Conservation (phyloP, 1,139 yeast species). For the Candida sojae region DNA sequence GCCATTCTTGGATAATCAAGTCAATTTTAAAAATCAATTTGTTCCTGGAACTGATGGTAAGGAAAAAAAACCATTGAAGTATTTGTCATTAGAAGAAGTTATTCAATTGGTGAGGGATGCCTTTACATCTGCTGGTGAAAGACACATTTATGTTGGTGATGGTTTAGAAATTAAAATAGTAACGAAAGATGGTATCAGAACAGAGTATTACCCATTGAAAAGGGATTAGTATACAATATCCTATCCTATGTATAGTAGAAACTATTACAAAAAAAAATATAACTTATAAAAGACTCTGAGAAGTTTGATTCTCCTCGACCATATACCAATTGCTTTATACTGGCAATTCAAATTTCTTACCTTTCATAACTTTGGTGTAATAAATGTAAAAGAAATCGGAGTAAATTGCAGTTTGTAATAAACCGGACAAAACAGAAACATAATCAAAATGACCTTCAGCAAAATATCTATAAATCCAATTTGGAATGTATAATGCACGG, state of each 20-base stretch:
- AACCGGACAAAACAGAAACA: constrained; percentile 74
- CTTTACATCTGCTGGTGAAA: constrained; percentile 92
- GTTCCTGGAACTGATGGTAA: constrained; percentile 77
- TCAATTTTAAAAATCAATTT: constrained; percentile 87
- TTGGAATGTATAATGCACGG: constrained; percentile 86
- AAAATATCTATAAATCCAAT: constrained; percentile 89
- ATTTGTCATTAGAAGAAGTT: constrained; percentile 79
- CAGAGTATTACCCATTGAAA: constrained; percentile 83
- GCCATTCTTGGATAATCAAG: constrained; percentile 98
- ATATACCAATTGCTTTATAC: constrained; percentile 33
- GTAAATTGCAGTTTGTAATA: constrained; percentile 82
- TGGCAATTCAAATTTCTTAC: constrained; percentile 79
- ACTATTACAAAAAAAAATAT: background rate
- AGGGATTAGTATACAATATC: constrained; percentile 55
- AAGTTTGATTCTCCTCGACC: background rate
- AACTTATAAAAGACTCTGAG: background rate
- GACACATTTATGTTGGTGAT: constrained; percentile 98
- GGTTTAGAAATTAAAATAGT: constrained; percentile 88
- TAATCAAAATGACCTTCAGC: constrained; percentile 69
- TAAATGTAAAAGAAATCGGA: constrained; percentile 95
- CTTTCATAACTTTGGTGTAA: constrained; percentile 77
- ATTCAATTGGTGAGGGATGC: constrained; percentile 88
- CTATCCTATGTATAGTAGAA: background rate
- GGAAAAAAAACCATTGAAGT: constrained; percentile 59
- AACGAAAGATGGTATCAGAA: constrained; percentile 89